These are phyloP conservation scores for Podila epigama DNA, from an alignment of 192 early-diverging fungal genomes.

Conservation along the genomic window DNA sequence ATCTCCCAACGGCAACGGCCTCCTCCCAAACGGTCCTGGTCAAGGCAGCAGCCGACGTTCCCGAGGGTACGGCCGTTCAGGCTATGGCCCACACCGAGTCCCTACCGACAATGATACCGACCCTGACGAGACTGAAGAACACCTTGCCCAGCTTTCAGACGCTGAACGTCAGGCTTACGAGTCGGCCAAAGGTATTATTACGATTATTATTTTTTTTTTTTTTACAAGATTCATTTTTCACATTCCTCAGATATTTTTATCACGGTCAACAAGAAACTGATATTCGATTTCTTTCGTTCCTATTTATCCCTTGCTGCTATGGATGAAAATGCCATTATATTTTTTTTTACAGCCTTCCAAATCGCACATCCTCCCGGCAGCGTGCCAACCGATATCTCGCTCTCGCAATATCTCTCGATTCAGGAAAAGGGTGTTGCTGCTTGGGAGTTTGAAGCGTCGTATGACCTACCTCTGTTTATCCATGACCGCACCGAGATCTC, in stretches of 20 bases:
- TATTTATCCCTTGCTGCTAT: neutral
- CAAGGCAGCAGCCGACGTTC: neutral
- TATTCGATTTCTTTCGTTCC: too few species aligned
- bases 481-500: slow-evolving; percentile 77
- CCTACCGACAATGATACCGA: slow-evolving; percentile 25
- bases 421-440: slow-evolving; percentile 85
- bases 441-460: slow-evolving; percentile 81
- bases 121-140: slow-evolving; percentile 22
- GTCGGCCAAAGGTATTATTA: slow-evolving; percentile 18
- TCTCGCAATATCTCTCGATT: slow-evolving; percentile 76
- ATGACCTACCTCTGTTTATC: slow-evolving; percentile 67
- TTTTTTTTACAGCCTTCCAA: slow-evolving; percentile 64
- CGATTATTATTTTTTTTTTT: neutral
- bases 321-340: neutral
- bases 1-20: slow-evolving; percentile 1
- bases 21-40: neutral
- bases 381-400: slow-evolving; percentile 77
- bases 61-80: neutral
- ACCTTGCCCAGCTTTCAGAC: slow-evolving; percentile 23
- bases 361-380: slow-evolving; percentile 75
- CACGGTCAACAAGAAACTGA: neutral
- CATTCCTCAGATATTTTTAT: neutral
- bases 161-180: slow-evolving; percentile 32
- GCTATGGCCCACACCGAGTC: slow-evolving; percentile 19
- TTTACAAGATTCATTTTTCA: neutral